These are phyloP conservation scores for Boechera divaricarpa DNA, from an alignment of 345 rosid genomes.

Conservation along the genomic window DNA sequence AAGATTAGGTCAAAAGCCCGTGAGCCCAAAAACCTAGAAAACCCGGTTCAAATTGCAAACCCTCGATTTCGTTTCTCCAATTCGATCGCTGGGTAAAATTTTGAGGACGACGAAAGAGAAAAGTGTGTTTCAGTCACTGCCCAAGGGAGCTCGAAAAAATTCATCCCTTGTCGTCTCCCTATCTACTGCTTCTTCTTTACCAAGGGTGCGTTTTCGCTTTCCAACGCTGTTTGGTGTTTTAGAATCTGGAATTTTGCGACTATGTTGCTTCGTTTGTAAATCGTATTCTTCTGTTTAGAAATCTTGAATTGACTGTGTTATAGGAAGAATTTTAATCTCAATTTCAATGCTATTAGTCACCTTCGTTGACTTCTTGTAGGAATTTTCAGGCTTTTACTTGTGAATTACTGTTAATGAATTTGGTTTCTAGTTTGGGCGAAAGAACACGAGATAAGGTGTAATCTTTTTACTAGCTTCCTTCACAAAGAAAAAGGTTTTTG, in stretches of 20 bases:
- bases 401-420: not conserved
- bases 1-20: not conserved
- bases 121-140: slow-evolving; percentile 2
- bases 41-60: slow-evolving; percentile 2
- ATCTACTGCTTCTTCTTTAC: not conserved
- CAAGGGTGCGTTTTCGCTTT: not conserved
- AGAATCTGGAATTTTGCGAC: not conserved
- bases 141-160: not conserved
- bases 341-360: not conserved
- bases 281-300: not conserved
- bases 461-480: not conserved
- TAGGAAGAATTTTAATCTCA: not conserved
- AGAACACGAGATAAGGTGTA: not conserved
- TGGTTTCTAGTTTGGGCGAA: not conserved
- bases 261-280: not conserved
- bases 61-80: not conserved
- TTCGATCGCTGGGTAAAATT: not conserved
- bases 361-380: not conserved
- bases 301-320: not conserved
- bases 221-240: not conserved
- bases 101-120: not conserved
- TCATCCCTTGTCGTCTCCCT: not conserved
- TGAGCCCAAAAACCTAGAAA: not conserved
- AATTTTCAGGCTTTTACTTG: not conserved
- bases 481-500: not conserved